A percentile compares a stretch with the other conserved stretches of the same genome.
phyloP scores from a whole-genome alignment of 176 grass and related monocot species.

The Phoenix roebelenii region DNA sequence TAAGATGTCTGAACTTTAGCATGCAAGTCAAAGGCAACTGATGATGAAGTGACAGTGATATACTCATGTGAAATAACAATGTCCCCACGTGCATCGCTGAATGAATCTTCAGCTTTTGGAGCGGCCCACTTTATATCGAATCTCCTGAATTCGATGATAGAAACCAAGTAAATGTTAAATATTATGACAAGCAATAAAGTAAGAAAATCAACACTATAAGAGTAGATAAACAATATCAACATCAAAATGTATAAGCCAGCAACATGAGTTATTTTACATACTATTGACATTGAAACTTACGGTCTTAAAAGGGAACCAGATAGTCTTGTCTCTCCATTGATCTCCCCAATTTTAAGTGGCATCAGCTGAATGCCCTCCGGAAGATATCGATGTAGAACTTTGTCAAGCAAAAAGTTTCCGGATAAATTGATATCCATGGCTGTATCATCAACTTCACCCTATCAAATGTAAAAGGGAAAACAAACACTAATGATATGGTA shows the following conservation, averaged over 20 bases:
- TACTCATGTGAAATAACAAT: constrained; percentile 88
- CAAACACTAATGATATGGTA: too few relatives aligned
- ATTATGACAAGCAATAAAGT: too few relatives aligned
- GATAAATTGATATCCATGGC: constrained; percentile 98
- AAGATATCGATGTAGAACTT: constrained; percentile 71
- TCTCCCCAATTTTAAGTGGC: constrained; percentile 82
- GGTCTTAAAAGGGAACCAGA: constrained; percentile 80
- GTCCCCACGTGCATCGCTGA: constrained; percentile 85
- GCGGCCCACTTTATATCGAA: constrained; percentile 99
- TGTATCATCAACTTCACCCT: constrained; percentile 86
- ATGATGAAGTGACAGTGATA: constrained; percentile 77
- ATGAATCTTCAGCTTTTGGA: constrained; percentile 92
- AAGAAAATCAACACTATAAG: too few relatives aligned
- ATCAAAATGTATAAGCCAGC: too few relatives aligned
- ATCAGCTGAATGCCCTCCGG: constrained; percentile 64
- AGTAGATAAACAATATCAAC: too few relatives aligned
- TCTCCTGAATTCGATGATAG: constrained; percentile 42
- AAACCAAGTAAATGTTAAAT: too few relatives aligned
- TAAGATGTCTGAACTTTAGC: constrained; percentile 87
- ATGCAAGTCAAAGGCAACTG: constrained; percentile 87
- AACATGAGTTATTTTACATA: too few relatives aligned
- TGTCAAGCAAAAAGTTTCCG: constrained; percentile 89
- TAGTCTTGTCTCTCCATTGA: constrained; percentile 97
- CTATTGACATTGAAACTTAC: constrained; percentile 43
- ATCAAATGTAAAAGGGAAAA: constrained; percentile 31